A percentile compares a stretch with the other conserved stretches of the same genome.
phyloP scores from a whole-genome alignment of 352 stramenopile genomes.

The Pythium insidiosum region DNA sequence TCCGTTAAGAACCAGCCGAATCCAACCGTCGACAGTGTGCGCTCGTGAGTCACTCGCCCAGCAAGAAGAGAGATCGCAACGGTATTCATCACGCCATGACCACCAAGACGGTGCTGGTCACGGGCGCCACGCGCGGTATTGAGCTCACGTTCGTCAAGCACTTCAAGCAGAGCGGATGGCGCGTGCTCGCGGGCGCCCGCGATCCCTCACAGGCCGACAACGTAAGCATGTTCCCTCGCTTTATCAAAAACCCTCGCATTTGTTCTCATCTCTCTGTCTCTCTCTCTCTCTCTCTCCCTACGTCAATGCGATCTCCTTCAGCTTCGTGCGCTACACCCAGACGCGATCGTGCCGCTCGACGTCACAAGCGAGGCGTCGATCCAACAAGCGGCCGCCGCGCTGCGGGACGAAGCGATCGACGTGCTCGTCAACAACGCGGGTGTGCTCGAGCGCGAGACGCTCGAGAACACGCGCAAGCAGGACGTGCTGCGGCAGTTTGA shows the following conservation, averaged over 20 bases:
- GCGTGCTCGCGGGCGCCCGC: neutral
- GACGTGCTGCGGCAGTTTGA: slow-evolving; percentile 51
- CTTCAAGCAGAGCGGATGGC: slow-evolving; percentile 2
- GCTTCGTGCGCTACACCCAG: slow-evolving; percentile 23
- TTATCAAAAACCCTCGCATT: too few relatives aligned
- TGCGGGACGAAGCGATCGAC: slow-evolving; percentile 37
- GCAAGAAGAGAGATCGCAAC: too few relatives aligned
- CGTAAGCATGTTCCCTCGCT: too few relatives aligned
- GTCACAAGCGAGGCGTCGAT: slow-evolving; percentile 35
- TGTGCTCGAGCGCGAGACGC: slow-evolving; percentile 19
- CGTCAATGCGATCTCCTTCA: slow-evolving; percentile 3
- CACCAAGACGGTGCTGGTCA: slow-evolving; percentile 25
- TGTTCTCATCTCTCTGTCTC: too few relatives aligned
- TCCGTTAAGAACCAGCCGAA: too few relatives aligned
- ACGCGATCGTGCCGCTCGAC: slow-evolving; percentile 40
- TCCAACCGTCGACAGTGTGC: too few relatives aligned
- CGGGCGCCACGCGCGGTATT: slow-evolving; percentile 21
- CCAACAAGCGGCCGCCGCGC: slow-evolving; percentile 16
- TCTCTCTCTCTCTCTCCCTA: too few relatives aligned
- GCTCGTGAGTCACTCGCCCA: too few relatives aligned
- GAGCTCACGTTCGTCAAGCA: slow-evolving; percentile 19
- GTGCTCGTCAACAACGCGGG: slow-evolving; percentile 59
- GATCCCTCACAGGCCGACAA: neutral
- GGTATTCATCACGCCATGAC: too few relatives aligned
- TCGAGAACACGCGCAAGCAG: slow-evolving; percentile 28